Percentiles rank a stretch among this genome's conserved stretches.
Evolutionary conservation across 139 green algal species (phyloP).

Genomic region (Auxenochlorella pyrenoidosa): DNA sequence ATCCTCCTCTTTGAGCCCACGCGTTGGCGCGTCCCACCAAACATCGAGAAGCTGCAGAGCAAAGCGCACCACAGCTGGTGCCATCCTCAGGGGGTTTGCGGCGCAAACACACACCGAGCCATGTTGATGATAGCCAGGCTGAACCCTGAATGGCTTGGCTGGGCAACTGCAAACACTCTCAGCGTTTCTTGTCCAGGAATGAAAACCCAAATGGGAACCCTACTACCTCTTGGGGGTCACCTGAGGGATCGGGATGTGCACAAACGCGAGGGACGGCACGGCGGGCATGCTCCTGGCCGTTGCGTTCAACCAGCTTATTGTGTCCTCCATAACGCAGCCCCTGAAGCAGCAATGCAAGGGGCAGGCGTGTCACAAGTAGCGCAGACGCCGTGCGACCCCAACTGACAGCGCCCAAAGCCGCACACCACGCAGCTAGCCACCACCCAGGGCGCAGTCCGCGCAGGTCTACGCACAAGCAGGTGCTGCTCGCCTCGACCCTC

Average conservation of each 20-base stretch:
- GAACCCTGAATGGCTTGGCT: too few species aligned
- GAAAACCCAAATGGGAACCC: too few species aligned
- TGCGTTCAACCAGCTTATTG: constrained; percentile 37
- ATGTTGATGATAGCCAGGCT: too few species aligned
- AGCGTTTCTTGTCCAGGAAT: too few species aligned
- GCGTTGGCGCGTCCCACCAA: constrained; percentile 14
- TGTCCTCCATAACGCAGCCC: constrained; percentile 49
- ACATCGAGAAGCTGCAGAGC: constrained; percentile 24
- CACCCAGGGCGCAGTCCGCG: too few species aligned
- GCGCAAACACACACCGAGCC: neutral
- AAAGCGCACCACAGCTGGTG: too few species aligned
- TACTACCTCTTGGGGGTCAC: neutral
- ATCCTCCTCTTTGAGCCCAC: constrained; percentile 42
- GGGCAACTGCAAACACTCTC: too few species aligned
- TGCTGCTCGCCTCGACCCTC: neutral
- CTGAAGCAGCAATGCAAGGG: neutral
- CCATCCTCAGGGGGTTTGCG: neutral
- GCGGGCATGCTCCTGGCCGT: neutral
- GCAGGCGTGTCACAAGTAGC: neutral
- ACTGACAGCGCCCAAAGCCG: neutral
- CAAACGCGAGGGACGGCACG: constrained; percentile 50
- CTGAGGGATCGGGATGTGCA: constrained; percentile 57
- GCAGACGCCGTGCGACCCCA: neutral
- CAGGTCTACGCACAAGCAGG: neutral
- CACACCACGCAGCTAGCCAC: neutral